phyloP scores from a whole-genome alignment of 768 basidiomycete genomes.

The Pisolithus marmoratus region DNA sequence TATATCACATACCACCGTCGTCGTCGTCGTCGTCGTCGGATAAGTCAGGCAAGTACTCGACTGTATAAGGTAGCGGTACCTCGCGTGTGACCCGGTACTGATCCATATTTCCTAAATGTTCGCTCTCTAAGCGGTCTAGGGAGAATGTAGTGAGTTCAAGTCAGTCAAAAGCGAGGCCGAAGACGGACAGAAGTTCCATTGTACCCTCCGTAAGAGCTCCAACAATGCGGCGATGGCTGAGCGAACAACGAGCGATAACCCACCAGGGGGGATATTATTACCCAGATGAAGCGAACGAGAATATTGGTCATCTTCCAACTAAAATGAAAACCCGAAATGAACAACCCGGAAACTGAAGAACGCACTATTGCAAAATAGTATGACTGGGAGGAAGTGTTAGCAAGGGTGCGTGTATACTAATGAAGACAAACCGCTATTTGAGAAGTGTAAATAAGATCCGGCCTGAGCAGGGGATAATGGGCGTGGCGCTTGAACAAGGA shows the following conservation, averaged over 20 bases:
- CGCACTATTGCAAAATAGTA: slow-evolving; percentile 79
- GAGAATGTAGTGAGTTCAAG: neutral
- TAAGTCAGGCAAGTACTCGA: slow-evolving; percentile 42
- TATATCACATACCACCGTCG: slow-evolving; percentile 16
- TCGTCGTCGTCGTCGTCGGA: slow-evolving; percentile 43
- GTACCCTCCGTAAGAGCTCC: slow-evolving; percentile 76
- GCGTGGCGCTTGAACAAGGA: slow-evolving; percentile 61
- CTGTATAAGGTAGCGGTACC: slow-evolving; percentile 73
- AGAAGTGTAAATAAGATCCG: slow-evolving; percentile 68
- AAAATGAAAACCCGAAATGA: neutral
- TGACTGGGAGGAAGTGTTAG: slow-evolving; percentile 32
- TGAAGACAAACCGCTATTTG: slow-evolving; percentile 44
- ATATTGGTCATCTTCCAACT: slow-evolving; percentile 59
- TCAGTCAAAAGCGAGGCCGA: neutral
- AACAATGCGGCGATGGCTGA: slow-evolving; percentile 63
- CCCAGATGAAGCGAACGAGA: slow-evolving; percentile 75
- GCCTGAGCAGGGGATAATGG: slow-evolving; percentile 58
- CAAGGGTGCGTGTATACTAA: neutral
- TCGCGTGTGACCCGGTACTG: slow-evolving; percentile 87
- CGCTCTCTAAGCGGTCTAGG: slow-evolving; percentile 80
- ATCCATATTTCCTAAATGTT: slow-evolving; percentile 90
- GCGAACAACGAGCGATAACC: slow-evolving; percentile 46
- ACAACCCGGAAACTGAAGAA: neutral
- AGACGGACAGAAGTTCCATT: slow-evolving; percentile 87
- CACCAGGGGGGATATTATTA: slow-evolving; percentile 56